Percentiles rank a stretch among this genome's conserved stretches.
Evolutionary conservation across 371 early-diverging fungal genomes (phyloP).

Genomic region (Syncephalastrum contaminatum): DNA sequence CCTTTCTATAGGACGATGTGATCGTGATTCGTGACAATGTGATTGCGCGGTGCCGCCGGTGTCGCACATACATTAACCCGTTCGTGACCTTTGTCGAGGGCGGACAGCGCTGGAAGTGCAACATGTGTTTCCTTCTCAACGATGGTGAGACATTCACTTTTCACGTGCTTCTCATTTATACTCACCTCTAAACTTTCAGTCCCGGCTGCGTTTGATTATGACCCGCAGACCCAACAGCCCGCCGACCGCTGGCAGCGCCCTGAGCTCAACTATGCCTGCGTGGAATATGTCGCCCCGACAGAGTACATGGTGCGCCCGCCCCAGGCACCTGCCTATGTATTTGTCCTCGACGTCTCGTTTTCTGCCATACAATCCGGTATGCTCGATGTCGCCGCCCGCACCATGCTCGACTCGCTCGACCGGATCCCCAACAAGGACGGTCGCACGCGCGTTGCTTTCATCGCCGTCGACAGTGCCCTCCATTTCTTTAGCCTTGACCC

Average conservation of each 20-base stretch:
- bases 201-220: constrained; percentile 89
- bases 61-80: constrained; percentile 95
- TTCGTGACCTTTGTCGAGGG: constrained; percentile 92
- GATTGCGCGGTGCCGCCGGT: constrained; percentile 92
- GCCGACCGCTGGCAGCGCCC: constrained; percentile 85
- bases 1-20: constrained; percentile 59
- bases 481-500: constrained; percentile 87
- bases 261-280: constrained; percentile 85
- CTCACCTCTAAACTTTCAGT: constrained; percentile 41
- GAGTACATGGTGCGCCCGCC: constrained; percentile 94
- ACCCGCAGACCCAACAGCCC: constrained; percentile 74
- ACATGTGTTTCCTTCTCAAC: constrained; percentile 88
- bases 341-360: constrained; percentile 92
- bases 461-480: constrained; percentile 85
- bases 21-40: constrained; percentile 80
- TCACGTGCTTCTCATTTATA: background rate
- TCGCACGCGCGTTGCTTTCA: constrained; percentile 86
- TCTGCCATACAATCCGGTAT: constrained; percentile 81
- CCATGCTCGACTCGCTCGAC: constrained; percentile 83
- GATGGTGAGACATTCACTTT: constrained; percentile 57
- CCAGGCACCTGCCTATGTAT: constrained; percentile 89
- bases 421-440: constrained; percentile 85
- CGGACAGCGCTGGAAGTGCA: constrained; percentile 94
- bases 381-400: constrained; percentile 72
- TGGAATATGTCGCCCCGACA: constrained; percentile 94